Conservation (phyloP, 2,329 filamentous ascomycete species). For the Trichoderma simmonsii region DNA sequence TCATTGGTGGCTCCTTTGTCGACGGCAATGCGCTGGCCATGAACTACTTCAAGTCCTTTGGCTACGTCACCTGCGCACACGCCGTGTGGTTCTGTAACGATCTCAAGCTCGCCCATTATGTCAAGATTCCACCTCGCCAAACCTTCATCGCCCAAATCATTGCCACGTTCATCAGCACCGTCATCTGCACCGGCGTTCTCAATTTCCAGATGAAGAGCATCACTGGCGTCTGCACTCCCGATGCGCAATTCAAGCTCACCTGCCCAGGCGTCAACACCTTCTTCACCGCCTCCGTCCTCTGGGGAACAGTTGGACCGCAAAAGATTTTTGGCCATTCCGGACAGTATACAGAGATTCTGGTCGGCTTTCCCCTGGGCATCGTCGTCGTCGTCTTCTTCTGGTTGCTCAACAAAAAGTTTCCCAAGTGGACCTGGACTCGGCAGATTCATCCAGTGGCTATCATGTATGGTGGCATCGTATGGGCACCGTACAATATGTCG, state of each 20-base stretch:
- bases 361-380: conserved; percentile 51
- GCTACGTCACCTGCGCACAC: conserved; percentile 48
- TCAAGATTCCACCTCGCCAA: conserved; percentile 59
- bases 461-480: conserved; percentile 45
- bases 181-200: conserved; percentile 49
- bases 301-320: conserved; percentile 52
- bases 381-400: conserved; percentile 44
- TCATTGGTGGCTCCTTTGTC: conserved; percentile 50
- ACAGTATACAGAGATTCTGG: conserved; percentile 46
- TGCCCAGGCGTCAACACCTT: conserved; percentile 54
- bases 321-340: conserved; percentile 49
- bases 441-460: conserved; percentile 49
- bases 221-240: conserved; percentile 45
- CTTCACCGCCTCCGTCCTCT: conserved; percentile 55
- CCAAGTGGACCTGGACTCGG: conserved; percentile 38
- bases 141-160: conserved; percentile 59
- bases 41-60: conserved; percentile 55
- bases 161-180: conserved; percentile 52
- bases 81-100: conserved; percentile 50
- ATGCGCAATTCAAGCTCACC: conserved; percentile 47
- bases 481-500: conserved; percentile 50
- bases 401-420: conserved; percentile 39
- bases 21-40: conserved; percentile 51
- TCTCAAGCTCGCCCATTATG: conserved; percentile 51
- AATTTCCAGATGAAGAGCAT: conserved; percentile 51